Evolutionary conservation across 768 basidiomycete genomes (phyloP), one percentile per base, ranked within the genome.

Genomic region (Candolleomyces eurysporus): DNA sequence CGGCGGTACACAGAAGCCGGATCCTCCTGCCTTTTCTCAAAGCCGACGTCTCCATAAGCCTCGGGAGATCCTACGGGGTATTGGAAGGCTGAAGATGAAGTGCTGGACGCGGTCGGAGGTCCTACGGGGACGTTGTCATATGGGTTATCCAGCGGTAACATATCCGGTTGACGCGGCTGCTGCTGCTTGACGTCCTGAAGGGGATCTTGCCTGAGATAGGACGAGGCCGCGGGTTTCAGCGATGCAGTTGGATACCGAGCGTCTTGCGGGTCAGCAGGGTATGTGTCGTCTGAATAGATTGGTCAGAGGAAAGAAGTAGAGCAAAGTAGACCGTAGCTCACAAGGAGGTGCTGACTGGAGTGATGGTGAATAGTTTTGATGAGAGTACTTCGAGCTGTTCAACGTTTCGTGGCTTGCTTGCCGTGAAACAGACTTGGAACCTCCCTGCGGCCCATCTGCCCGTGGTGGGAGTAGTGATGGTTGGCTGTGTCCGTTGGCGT

Each of bases 1-100:
- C 73, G 69, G 46, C 74, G 72, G 26, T 66, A 62, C 2, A 75
- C 66, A 49, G 65, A 56, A n/a, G 62, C 36, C 36, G 54, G 56
- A 26, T 59, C 45, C n/a, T 32, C 21, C 31, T 19, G 36, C 36
- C 11, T 39, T 22, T 36, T 6, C 8, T 17, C 19, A 46, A 17
- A 46, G 6, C 16, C 45, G 45, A 46, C 16, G 16, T 21, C 17
- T 17, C 45, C 45, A 17, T 21, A 46, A 11, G 36, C 36, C 36
- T 36, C 36, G 1, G 36, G 36, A 11, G 36, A 8, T 11, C 1
- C 6, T 36, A 6, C 5, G 6, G 36, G 36, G 6, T 36, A 11
- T 11, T 36, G 36, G 36, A 36, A 36, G 36, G 36, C 36, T 36
- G 36, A 36, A 7, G 36, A 36, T 36, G 36, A 36, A 36, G 36